Base-by-base conservation (phyloP, 305 asterid species). In the Ruellia speciosa region DNA sequence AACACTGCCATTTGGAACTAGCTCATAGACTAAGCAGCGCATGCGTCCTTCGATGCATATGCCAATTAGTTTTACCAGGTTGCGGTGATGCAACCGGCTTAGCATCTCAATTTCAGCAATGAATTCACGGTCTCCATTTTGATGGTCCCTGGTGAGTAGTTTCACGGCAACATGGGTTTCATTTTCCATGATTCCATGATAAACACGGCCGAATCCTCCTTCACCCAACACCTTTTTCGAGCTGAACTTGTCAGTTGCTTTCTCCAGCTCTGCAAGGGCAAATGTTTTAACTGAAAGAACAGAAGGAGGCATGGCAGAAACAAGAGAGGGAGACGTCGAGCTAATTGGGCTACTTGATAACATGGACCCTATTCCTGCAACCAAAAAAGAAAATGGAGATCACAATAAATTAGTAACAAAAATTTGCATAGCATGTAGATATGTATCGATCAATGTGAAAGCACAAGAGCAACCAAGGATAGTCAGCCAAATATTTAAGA, bases 121-220 rank as follows among this genome's bases (percentile, higher is more conserved):
- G 63, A 85, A 85, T 66, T 85, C 92, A 20, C 86, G 90, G 71
- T 71, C 88, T 58, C 94, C 94, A 66, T 85, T 80, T 55, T 83
- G 85, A 62, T 74, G 72, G 71, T 75, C 83, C 68, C 81, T 71
- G 9, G 79, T 82, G 19, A 85, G 88, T 69, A 85, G 48, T 73
- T 85, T 85, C 63, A 83, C 86, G 35, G 94, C 94, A 62, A 75
- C 83, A 52, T 82, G 84, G 14, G 80, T 64, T 59, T 82, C 79
- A 66, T 80, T 83, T 62, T 75, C 92, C 69, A 83, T 17, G 63
- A 80, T 54, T 66, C 92, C 94, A 59, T 73, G 92, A 74, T 85
- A 85, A 60, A 85, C 94, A 18, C 94, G 86, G 55, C 94, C 94
- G 70, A 85, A 85, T 34, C 94, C 94, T 65, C 94, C 94, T 77